Evolutionary conservation across 305 asterid species (phyloP), one percentile per base, ranked within the genome.

Genomic region (Plantago coronopus): DNA sequence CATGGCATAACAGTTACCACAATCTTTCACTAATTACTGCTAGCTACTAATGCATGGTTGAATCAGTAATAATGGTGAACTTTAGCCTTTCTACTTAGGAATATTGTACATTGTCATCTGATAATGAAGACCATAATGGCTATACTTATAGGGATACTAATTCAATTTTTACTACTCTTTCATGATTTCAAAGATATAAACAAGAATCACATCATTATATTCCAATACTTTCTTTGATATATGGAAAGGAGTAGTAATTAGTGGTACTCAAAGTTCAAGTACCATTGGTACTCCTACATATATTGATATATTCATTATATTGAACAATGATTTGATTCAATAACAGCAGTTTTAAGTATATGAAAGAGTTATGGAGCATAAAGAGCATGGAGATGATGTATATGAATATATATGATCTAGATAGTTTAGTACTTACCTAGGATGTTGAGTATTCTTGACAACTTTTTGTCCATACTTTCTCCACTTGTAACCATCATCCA

Each of bases 401-500:
- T 27, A 53, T 47, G 47, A 15, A 54, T 7, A 54, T 53, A 20
- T 12, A 27, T 46, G 63, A 37, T 18, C 21, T 14, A 21, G 25
- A 59, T 13, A 43, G 18, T 53, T 17, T 14, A 31, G 1, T 9
- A 12, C 14, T 53, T 74, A 91, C 98, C 98, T 88, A 23, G 98
- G 98, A 78, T 91, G 96, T 68, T 83, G 91, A 51, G 98, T 88
- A 80, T 91, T 82, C 83, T 91, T 91, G 58, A 91, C 98, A 60
- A 88, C 95, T 75, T 91, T 91, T 60, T 91, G 98, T 1, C 98
- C 98, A 74, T 91, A 91, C 69, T 91, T 90, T 74, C 97, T 82
- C 97, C 97, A 90, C n/a, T n/a, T n/a, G n/a, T n/a, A n/a, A n/a
- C 97, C 97, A 81, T 90, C 97, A 75, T 90, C 97, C 64, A 88